Evolutionary conservation across 2,329 filamentous ascomycete species (phyloP).

Genomic region (Eutypella sp.): DNA sequence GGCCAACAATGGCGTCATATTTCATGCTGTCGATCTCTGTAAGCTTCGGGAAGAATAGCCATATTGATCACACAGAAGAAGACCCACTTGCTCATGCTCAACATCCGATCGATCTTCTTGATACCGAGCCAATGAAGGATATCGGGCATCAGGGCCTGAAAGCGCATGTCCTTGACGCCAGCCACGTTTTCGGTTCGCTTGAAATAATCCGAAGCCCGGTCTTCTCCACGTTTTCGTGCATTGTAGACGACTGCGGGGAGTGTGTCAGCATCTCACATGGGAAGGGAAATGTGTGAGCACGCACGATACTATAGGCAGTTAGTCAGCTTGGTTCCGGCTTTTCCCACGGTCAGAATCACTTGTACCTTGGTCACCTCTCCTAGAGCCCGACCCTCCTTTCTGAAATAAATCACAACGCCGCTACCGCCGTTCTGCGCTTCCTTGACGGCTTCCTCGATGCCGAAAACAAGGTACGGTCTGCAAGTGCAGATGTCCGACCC

Average conservation of each 20-base stretch:
- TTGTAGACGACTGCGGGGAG: conserved; percentile 60
- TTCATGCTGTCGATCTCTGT: conserved; percentile 62
- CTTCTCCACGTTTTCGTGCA: conserved; percentile 71
- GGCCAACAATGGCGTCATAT: conserved; percentile 80
- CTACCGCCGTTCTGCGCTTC: conserved; percentile 92
- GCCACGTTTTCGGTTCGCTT: conserved; percentile 97
- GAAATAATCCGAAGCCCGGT: conserved; percentile 88
- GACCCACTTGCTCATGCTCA: conserved; percentile 92
- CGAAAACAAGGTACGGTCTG: conserved; percentile 90
- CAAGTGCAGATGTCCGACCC: conserved; percentile 98
- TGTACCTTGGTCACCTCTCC: conserved; percentile 93
- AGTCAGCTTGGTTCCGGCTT: conserved; percentile 25
- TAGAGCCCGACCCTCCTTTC: conserved; percentile 90
- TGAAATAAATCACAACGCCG: conserved; percentile 96
- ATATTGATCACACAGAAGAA: conserved; percentile 8
- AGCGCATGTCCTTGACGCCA: conserved; percentile 94
- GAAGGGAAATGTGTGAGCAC: conserved; percentile 22
- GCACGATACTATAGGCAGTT: conserved; percentile 40
- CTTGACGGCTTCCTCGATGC: conserved; percentile 95
- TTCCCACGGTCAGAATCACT: conserved; percentile 16
- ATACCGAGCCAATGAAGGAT: conserved; percentile 98
- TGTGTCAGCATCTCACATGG: conserved; percentile 18
- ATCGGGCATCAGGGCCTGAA: conserved; percentile 96
- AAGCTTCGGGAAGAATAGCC: conserved; percentile 17
- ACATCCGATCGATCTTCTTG: conserved; percentile 96